These are phyloP conservation scores for Debaryomycetaceae sp. DNA, from an alignment of 1,139 yeast species.

Conservation along the genomic window DNA sequence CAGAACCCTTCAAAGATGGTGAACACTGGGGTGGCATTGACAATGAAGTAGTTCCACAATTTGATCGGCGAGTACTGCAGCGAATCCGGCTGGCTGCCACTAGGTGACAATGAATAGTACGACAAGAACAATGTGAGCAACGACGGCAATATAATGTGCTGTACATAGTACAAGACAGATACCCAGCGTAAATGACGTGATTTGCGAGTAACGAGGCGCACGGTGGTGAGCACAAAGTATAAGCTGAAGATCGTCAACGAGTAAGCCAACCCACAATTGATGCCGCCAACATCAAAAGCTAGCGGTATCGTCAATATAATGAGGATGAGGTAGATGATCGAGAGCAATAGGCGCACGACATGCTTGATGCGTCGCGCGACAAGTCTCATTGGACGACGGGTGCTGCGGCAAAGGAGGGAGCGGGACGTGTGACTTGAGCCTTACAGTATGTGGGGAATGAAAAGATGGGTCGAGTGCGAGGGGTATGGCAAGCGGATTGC, in stretches of 20 bases:
- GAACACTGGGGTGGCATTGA: slow-evolving; percentile 83
- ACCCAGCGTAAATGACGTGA: slow-evolving; percentile 47
- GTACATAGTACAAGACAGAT: slow-evolving; percentile 68
- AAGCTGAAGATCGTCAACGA: slow-evolving; percentile 69
- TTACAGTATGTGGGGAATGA: not conserved
- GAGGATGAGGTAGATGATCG: slow-evolving; percentile 58
- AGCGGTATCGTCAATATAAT: slow-evolving; percentile 83
- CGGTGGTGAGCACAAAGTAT: slow-evolving; percentile 69
- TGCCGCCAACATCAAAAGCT: slow-evolving; percentile 94
- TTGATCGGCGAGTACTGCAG: slow-evolving; percentile 19
- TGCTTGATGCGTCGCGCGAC: slow-evolving; percentile 6
- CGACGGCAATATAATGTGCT: slow-evolving; percentile 80
- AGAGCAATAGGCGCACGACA: slow-evolving; percentile 32
- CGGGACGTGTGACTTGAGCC: not conserved
- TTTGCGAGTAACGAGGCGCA: slow-evolving; percentile 53
- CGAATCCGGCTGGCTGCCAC: slow-evolving; percentile 11
- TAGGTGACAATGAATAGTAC: slow-evolving; percentile 19
- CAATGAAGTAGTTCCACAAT: slow-evolving; percentile 63
- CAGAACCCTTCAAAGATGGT: slow-evolving; percentile 92
- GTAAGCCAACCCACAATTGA: slow-evolving; percentile 81
- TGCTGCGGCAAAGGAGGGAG: slow-evolving; percentile 1
- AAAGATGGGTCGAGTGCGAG: too few relatives aligned
- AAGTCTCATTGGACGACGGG: slow-evolving; percentile 2
- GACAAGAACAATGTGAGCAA: slow-evolving; percentile 70
- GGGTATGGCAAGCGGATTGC: too few relatives aligned